Evolutionary conservation across 208 protist genomes (phyloP).

Genomic region (Trypanosoma melophagium): DNA sequence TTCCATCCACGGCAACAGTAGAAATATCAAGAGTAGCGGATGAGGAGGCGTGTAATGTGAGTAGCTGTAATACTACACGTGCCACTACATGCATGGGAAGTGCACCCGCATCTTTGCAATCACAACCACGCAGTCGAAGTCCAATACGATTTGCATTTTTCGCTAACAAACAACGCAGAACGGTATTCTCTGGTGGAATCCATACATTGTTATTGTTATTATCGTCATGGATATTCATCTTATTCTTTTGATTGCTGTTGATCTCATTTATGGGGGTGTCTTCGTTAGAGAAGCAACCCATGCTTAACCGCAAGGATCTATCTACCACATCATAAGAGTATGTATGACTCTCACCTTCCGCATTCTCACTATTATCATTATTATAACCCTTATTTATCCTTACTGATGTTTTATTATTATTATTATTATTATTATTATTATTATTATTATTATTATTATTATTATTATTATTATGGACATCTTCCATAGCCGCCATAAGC

Average conservation of each 20-base stretch:
- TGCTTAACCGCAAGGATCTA: slow-evolving; percentile 1
- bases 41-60: neutral
- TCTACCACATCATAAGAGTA: no score
- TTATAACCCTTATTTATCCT: neutral
- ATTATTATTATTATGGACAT: neutral
- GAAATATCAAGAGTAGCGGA: no score
- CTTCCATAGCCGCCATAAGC: slow-evolving; percentile 45
- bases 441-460: neutral
- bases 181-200: neutral
- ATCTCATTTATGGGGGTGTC: neutral
- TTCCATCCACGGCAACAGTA: neutral
- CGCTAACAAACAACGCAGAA: slow-evolving; percentile 35
- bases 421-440: slow-evolving; percentile 1
- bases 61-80: slow-evolving; percentile 37
- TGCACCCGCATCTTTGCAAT: slow-evolving; percentile 44
- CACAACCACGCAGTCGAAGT: slow-evolving; percentile 66
- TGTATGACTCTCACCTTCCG: neutral
- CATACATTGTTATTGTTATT: neutral
- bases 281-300: neutral
- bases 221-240: neutral
- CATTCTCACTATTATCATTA: neutral
- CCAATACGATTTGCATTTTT: slow-evolving; percentile 41
- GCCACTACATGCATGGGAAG: slow-evolving; percentile 66
- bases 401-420: neutral
- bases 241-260: slow-evolving; percentile 5